Evolutionary conservation across 2,329 filamentous ascomycete species (phyloP).

Genomic region (Raffaelea albimanens): DNA sequence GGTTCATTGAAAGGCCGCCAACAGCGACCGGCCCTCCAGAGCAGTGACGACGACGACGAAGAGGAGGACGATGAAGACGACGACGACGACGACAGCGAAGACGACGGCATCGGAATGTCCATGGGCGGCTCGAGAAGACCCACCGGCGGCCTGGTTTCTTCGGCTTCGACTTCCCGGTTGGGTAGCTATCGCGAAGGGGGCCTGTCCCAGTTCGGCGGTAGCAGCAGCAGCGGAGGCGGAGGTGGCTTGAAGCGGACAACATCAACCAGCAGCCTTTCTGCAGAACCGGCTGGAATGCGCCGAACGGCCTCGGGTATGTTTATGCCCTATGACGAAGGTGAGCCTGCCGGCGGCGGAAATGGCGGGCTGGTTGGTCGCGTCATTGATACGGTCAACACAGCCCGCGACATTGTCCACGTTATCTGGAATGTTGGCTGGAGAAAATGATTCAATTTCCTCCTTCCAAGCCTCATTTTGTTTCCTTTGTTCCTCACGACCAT

Average conservation of each 20-base stretch:
- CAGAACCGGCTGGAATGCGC: conserved; percentile 54
- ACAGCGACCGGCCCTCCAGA: too few relatives aligned
- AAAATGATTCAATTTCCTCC: conserved; percentile 24
- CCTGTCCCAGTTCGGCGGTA: background rate
- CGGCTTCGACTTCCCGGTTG: conserved; percentile 10
- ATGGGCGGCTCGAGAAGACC: conserved; percentile 6
- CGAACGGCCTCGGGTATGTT: conserved; percentile 83
- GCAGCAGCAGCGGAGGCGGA: conserved; percentile 2
- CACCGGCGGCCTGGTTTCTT: conserved; percentile 3
- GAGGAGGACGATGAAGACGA: conserved; percentile 13
- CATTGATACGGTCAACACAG: conserved; percentile 70
- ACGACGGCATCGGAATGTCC: conserved; percentile 10
- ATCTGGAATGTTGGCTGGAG: conserved; percentile 64
- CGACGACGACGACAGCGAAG: conserved; percentile 13
- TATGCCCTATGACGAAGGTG: conserved; percentile 75
- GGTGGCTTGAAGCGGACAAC: conserved; percentile 34
- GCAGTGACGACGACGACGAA: too few relatives aligned
- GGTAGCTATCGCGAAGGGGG: background rate
- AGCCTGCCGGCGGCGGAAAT: conserved; percentile 43
- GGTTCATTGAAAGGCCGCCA: too few relatives aligned
- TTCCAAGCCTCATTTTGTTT: background rate
- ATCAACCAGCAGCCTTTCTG: conserved; percentile 39
- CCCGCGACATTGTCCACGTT: conserved; percentile 60
- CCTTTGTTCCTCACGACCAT: background rate
- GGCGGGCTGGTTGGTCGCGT: conserved; percentile 67